These are phyloP conservation scores for Neofusicoccum cordaticola DNA, from an alignment of 2,329 filamentous ascomycete genomes.

Conservation along the genomic window DNA sequence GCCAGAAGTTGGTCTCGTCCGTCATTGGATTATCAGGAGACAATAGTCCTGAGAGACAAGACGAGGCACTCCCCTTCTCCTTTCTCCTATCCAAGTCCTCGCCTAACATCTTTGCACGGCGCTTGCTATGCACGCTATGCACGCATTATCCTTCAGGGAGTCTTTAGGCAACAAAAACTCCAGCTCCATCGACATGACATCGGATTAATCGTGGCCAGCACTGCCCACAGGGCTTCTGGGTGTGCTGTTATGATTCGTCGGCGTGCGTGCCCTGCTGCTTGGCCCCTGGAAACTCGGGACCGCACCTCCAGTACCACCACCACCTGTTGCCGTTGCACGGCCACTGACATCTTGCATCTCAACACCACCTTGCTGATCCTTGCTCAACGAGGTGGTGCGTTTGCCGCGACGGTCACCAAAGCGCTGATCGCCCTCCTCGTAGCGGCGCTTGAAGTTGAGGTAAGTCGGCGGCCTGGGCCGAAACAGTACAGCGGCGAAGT, in stretches of 20 bases:
- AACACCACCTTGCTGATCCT: conserved; percentile 56
- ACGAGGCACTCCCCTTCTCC: neutral
- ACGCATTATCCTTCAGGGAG: neutral
- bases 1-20: neutral
- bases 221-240: conserved; percentile 7
- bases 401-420: conserved; percentile 62
- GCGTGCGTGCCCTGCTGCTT: conserved; percentile 3
- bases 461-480: conserved; percentile 86
- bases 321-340: neutral
- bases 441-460: conserved; percentile 76
- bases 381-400: conserved; percentile 46
- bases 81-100: neutral
- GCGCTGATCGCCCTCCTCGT: conserved; percentile 79
- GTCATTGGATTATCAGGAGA: neutral
- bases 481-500: conserved; percentile 77
- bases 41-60: neutral
- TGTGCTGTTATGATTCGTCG: conserved; percentile 9
- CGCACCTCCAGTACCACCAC: neutral
- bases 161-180: neutral
- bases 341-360: conserved; percentile 63
- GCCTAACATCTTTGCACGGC: neutral
- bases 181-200: neutral
- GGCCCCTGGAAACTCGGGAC: conserved; percentile 9
- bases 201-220: conserved; percentile 4
- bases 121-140: neutral